These are phyloP conservation scores for Alternaria triticina DNA, from an alignment of 2,329 filamentous ascomycete species.

Conservation along the genomic window DNA sequence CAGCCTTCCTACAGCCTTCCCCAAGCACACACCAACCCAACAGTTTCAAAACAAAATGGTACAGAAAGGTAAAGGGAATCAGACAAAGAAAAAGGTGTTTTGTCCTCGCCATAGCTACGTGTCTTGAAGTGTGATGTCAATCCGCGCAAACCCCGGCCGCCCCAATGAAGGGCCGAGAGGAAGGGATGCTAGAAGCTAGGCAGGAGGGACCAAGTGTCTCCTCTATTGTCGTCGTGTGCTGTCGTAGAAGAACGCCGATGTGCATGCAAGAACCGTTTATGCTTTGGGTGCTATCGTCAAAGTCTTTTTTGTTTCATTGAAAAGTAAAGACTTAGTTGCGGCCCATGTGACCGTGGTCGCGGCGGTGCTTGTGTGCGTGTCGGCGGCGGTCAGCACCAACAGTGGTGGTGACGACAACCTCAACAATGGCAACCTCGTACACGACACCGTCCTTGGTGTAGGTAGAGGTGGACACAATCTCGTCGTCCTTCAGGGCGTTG, in stretches of 20 bases:
- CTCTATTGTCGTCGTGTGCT: neutral
- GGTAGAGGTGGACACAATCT: slow-evolving; percentile 49
- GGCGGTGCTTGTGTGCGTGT: slow-evolving; percentile 33
- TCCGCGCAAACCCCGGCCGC: neutral
- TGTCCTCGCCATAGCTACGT: neutral
- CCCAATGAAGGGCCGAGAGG: neutral
- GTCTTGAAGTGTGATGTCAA: neutral
- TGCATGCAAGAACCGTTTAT: neutral
- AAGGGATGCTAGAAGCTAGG: neutral
- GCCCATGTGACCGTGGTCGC: slow-evolving; percentile 26
- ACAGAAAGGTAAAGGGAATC: neutral
- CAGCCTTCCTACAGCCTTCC: slow-evolving; percentile 16
- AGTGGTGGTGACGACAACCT: slow-evolving; percentile 53
- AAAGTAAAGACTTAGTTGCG: slow-evolving; percentile 3
- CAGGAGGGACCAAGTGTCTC: neutral
- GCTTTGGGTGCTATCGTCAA: neutral
- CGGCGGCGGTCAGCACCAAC: slow-evolving; percentile 33
- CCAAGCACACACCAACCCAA: slow-evolving; percentile 3
- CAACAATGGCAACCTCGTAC: slow-evolving; percentile 54
- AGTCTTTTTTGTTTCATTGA: neutral
- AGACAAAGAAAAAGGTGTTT: neutral
- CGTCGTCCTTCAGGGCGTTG: slow-evolving; percentile 8
- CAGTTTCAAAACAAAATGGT: neutral
- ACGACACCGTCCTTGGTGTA: slow-evolving; percentile 53
- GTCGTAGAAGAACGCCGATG: neutral